A percentile compares a stretch with the other conserved stretches of the same genome.
Evolutionary conservation across 78 protist species (phyloP).

Genomic region (Isochrysis galbana): DNA sequence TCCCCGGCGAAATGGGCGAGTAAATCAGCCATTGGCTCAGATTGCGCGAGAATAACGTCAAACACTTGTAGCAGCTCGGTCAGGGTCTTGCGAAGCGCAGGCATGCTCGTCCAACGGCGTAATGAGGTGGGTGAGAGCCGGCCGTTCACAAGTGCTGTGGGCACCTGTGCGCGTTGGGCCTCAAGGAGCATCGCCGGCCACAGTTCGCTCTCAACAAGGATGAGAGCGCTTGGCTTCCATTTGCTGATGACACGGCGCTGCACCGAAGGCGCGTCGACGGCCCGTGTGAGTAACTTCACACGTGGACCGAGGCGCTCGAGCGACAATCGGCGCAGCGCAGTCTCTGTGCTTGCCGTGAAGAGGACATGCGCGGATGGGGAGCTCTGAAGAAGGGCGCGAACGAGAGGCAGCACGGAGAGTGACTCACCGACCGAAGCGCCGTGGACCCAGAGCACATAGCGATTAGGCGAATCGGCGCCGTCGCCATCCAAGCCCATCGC

Average conservation of each 20-base stretch:
- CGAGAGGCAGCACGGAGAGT: not conserved
- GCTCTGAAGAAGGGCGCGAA: not conserved
- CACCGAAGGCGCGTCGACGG: not conserved
- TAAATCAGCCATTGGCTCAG: not conserved
- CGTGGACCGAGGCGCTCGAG: not conserved
- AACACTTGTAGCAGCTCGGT: not conserved
- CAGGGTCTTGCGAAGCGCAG: not conserved
- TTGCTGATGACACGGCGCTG: not conserved
- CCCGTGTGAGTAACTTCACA: not conserved
- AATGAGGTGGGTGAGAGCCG: not conserved
- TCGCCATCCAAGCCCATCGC: not conserved
- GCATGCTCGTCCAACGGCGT: not conserved
- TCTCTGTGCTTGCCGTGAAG: not conserved
- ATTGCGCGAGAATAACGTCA: too few species aligned
- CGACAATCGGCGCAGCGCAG: not conserved
- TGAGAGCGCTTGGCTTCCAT: not conserved
- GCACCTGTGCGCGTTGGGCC: not conserved
- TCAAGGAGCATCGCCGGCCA: not conserved
- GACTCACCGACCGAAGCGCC: conserved; percentile 7
- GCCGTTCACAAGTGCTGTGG: not conserved
- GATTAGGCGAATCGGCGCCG: not conserved
- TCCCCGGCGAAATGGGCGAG: not conserved
- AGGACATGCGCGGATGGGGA: not conserved
- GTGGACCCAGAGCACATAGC: not conserved
- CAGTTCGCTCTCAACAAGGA: not conserved